Conservation (phyloP, 202 grass and related monocot genomes). For the Zizania palustris region DNA sequence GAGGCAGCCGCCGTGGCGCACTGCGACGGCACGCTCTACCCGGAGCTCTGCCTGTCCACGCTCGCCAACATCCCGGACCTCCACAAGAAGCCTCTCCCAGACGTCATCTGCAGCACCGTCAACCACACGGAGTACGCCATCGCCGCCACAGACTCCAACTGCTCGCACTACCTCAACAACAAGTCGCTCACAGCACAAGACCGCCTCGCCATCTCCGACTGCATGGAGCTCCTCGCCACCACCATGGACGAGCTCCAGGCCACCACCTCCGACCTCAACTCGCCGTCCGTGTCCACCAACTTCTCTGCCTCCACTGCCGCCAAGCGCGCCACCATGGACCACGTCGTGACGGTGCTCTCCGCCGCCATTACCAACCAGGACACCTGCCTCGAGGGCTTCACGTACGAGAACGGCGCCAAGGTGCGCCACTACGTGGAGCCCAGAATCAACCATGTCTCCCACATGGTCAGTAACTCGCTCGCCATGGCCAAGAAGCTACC, state of each 20-base stretch:
- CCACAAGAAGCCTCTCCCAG: constrained; percentile 57
- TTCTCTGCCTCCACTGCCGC: neutral
- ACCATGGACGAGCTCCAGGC: constrained; percentile 66
- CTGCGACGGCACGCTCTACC: constrained; percentile 80
- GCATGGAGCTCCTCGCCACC: constrained; percentile 68
- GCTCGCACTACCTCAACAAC: constrained; percentile 52
- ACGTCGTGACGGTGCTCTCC: constrained; percentile 74
- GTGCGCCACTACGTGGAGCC: constrained; percentile 54
- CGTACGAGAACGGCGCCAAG: constrained; percentile 42
- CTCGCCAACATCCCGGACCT: constrained; percentile 67
- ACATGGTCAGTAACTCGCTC: constrained; percentile 83
- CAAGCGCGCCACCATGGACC: constrained; percentile 20
- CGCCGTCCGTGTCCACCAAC: neutral
- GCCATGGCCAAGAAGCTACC: constrained; percentile 78
- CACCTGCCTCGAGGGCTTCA: constrained; percentile 83
- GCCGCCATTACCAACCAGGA: constrained; percentile 91
- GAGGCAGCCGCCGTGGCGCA: constrained; percentile 50
- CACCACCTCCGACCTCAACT: constrained; percentile 43
- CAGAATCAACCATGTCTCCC: constrained; percentile 46
- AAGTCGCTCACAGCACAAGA: constrained; percentile 36
- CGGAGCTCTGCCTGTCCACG: constrained; percentile 67
- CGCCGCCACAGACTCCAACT: constrained; percentile 45
- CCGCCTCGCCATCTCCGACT: constrained; percentile 65
- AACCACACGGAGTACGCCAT: constrained; percentile 58
- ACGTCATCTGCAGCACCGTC: constrained; percentile 55